phyloP scores from a whole-genome alignment of 106 monocot genomes.

The Platanthera guangdongensis region DNA sequence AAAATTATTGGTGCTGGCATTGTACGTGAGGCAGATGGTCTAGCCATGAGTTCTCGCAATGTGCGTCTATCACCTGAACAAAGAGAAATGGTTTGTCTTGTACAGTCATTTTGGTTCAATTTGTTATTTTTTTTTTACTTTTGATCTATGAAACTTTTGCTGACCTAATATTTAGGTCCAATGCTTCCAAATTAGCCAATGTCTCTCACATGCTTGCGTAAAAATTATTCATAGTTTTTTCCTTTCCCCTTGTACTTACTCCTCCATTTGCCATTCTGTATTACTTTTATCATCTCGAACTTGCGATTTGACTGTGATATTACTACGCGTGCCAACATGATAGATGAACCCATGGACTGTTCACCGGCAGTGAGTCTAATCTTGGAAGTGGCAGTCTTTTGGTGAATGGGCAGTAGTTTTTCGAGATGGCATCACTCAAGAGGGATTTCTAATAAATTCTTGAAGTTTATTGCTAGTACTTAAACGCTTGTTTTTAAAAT shows the following conservation, averaged over 20 bases:
- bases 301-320: background rate
- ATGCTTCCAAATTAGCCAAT: background rate
- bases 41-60: conserved; percentile 98
- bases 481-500: too few relatives aligned
- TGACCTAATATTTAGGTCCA: background rate
- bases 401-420: too few relatives aligned
- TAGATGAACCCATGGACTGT: too few relatives aligned
- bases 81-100: conserved; percentile 56
- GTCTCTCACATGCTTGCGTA: background rate
- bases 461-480: too few relatives aligned
- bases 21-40: conserved; percentile 83
- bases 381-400: too few relatives aligned
- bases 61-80: conserved; percentile 62
- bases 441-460: too few relatives aligned
- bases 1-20: conserved; percentile 75
- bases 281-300: background rate
- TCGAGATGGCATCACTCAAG: too few relatives aligned
- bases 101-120: background rate
- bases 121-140: background rate
- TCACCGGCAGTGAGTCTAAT: too few relatives aligned
- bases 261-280: background rate
- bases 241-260: background rate
- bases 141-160: background rate
- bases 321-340: too few relatives aligned
- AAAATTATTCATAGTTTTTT: background rate